These are phyloP conservation scores for Cutaneotrichosporon arboriforme DNA, from an alignment of 1,284 basidiomycete genomes.

Conservation along the genomic window DNA sequence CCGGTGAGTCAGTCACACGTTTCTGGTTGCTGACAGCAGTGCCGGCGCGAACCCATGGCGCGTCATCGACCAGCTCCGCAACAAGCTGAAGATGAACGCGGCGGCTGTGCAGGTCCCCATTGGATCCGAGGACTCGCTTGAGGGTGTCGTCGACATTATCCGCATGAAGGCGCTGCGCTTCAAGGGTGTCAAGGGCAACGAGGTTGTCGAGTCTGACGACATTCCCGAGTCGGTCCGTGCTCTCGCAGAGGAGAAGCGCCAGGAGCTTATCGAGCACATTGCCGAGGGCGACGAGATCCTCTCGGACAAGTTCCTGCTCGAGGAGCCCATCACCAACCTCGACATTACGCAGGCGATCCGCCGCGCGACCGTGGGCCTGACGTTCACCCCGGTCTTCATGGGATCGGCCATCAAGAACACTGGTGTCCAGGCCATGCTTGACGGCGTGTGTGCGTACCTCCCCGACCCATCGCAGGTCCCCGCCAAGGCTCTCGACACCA, in stretches of 20 bases:
- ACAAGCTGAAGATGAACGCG: constrained; percentile 85
- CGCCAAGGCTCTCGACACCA: constrained; percentile 77
- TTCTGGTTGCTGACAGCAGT: background rate
- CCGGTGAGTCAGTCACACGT: constrained; percentile 46
- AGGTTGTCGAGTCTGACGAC: constrained; percentile 78
- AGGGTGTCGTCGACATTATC: constrained; percentile 89
- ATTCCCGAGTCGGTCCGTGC: constrained; percentile 72
- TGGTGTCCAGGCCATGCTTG: constrained; percentile 86
- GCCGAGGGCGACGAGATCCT: constrained; percentile 95
- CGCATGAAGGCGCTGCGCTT: constrained; percentile 95
- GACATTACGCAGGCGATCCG: constrained; percentile 83
- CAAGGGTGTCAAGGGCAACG: constrained; percentile 86
- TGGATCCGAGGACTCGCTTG: constrained; percentile 80
- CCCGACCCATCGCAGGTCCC: constrained; percentile 80
- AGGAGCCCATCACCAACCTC: constrained; percentile 64
- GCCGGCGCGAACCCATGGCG: constrained; percentile 97
- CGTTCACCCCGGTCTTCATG: constrained; percentile 94
- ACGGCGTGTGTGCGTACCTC: constrained; percentile 93
- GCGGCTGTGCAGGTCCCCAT: constrained; percentile 97
- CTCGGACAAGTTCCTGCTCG: constrained; percentile 85
- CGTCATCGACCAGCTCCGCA: constrained; percentile 85
- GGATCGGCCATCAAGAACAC: constrained; percentile 99
- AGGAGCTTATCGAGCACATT: constrained; percentile 88
- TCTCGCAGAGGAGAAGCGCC: constrained; percentile 73
- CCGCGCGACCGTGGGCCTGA: constrained; percentile 77